Percentiles rank a stretch among this genome's conserved stretches.
phyloP scores from a whole-genome alignment of 2,329 filamentous ascomycete genomes.

The Xylariaceae sp. region DNA sequence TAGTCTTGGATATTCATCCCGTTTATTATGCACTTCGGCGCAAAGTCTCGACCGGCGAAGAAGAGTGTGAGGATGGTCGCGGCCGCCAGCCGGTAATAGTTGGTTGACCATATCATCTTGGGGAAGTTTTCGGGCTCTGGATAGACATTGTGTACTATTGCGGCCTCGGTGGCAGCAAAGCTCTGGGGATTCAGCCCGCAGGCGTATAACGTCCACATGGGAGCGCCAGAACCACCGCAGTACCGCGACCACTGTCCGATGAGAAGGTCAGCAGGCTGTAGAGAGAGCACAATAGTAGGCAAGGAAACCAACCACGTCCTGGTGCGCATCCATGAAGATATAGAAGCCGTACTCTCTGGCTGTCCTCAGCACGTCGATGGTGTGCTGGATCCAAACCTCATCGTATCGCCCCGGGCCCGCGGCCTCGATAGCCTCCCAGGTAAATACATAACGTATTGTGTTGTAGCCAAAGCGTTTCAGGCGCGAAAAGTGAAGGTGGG shows the following conservation, averaged over 20 bases:
- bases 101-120: slow-evolving; percentile 99
- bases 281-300: no score
- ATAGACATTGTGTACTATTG: slow-evolving; percentile 91
- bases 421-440: slow-evolving; percentile 97
- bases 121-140: slow-evolving; percentile 78
- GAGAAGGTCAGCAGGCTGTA: no score
- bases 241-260: slow-evolving; percentile 87
- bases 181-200: slow-evolving; percentile 81
- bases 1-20: slow-evolving; percentile 96
- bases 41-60: slow-evolving; percentile 84
- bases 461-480: slow-evolving; percentile 91
- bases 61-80: slow-evolving; percentile 93
- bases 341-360: slow-evolving; percentile 91
- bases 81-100: slow-evolving; percentile 80
- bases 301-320: slow-evolving; percentile 72
- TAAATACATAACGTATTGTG: slow-evolving; percentile 92
- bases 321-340: slow-evolving; percentile 97
- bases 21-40: slow-evolving; percentile 91
- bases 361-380: slow-evolving; percentile 72
- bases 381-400: slow-evolving; percentile 87
- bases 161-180: slow-evolving; percentile 81
- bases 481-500: slow-evolving; percentile 77
- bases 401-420: slow-evolving; percentile 87
- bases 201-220: slow-evolving; percentile 96
- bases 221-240: slow-evolving; percentile 88